Evolutionary conservation across 2,329 filamentous ascomycete genomes (phyloP).

Genomic region (Truncatella angustata): DNA sequence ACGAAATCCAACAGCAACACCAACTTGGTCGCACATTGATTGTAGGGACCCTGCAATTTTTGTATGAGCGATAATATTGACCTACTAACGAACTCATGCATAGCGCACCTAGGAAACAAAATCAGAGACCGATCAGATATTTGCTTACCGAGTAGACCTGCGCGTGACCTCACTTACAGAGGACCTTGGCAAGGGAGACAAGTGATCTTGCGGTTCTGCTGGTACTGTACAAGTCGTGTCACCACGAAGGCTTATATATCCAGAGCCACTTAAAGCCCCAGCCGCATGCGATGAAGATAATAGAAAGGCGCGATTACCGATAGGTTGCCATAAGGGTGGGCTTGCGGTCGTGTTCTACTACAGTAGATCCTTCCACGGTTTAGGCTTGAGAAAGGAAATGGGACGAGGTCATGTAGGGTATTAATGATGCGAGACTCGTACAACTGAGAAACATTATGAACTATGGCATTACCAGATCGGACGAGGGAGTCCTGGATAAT

Average conservation of each 20-base stretch:
- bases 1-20: constrained; percentile 10
- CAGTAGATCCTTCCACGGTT: neutral
- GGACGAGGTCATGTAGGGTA: neutral
- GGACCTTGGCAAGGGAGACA: neutral
- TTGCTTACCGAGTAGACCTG: neutral
- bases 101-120: too few species aligned
- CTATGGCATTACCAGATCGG: constrained; percentile 6
- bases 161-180: neutral
- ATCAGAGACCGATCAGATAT: neutral
- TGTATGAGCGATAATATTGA: too few species aligned
- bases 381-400: neutral
- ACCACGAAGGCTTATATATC: neutral
- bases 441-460: constrained; percentile 8
- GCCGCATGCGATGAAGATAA: too few species aligned
- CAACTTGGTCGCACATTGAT: neutral
- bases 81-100: too few species aligned
- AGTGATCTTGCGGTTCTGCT: neutral
- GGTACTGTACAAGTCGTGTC: neutral
- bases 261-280: too few species aligned
- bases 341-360: neutral
- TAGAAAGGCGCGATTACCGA: too few species aligned
- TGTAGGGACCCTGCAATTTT: too few species aligned
- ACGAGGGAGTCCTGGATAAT: constrained; percentile 6
- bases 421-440: neutral
- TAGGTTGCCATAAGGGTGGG: too few species aligned